These are phyloP conservation scores for Aspergillus cavernicola DNA, from an alignment of 495 filamentous ascomycete genomes.

Conservation along the genomic window DNA sequence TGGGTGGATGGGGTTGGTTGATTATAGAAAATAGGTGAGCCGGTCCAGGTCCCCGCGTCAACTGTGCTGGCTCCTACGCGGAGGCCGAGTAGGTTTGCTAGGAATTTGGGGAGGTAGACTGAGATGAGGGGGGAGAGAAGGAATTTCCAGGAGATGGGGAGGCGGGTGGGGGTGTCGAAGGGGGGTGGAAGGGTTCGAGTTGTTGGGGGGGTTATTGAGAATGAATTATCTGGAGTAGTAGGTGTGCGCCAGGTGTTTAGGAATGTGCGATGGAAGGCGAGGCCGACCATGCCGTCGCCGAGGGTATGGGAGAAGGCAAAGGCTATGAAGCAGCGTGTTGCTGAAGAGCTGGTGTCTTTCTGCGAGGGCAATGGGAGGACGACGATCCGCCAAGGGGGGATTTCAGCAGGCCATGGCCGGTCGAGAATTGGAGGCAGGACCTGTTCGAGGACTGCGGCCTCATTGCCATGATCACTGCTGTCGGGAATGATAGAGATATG, in stretches of 20 bases:
- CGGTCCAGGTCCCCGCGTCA: slow-evolving; percentile 23
- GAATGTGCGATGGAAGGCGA: slow-evolving; percentile 22
- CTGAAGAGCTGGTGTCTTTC: not conserved
- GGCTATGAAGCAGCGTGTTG: slow-evolving; percentile 19
- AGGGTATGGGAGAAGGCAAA: slow-evolving; percentile 25
- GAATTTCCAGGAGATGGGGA: slow-evolving; percentile 24
- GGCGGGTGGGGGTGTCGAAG: slow-evolving; percentile 23
- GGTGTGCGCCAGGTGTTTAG: slow-evolving; percentile 10
- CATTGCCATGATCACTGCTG: not conserved
- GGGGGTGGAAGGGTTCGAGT: slow-evolving; percentile 9
- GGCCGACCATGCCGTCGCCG: slow-evolving; percentile 24
- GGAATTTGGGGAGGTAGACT: slow-evolving; percentile 13
- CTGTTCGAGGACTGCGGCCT: slow-evolving; percentile 10
- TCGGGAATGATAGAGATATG: slow-evolving; percentile 19
- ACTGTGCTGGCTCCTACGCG: slow-evolving; percentile 19
- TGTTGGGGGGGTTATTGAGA: slow-evolving; percentile 2
- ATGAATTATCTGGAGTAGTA: not conserved
- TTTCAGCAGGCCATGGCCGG: slow-evolving; percentile 20
- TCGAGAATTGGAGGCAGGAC: slow-evolving; percentile 18
- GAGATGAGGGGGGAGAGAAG: slow-evolving; percentile 20
- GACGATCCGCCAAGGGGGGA: slow-evolving; percentile 25
- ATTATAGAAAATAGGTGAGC: slow-evolving; percentile 19
- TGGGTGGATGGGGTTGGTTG: not conserved
- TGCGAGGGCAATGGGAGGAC: slow-evolving; percentile 17
- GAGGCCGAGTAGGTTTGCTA: slow-evolving; percentile 14